Evolutionary conservation across 441 rosid species (phyloP).

Genomic region (Erodium texanum): DNA sequence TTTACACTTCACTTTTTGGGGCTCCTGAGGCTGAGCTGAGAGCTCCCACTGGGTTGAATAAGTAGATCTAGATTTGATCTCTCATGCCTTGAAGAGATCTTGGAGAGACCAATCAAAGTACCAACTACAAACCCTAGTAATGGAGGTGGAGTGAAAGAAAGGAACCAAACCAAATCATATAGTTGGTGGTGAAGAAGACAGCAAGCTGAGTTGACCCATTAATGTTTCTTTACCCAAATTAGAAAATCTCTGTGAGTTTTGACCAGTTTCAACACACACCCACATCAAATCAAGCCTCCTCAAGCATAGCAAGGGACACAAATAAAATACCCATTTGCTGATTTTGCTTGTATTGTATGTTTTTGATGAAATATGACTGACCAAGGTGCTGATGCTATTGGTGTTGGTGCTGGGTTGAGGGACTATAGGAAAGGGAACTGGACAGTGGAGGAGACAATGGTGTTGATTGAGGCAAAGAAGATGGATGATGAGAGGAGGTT

Average conservation of each 20-base stretch:
- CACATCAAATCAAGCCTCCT: no score
- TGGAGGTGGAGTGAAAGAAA: background rate
- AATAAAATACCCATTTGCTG: conserved; percentile 5
- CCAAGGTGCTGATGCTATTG: conserved; percentile 37
- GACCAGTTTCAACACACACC: conserved; percentile 14
- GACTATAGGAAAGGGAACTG: conserved; percentile 88
- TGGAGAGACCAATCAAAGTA: conserved; percentile 16
- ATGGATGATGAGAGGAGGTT: conserved; percentile 79
- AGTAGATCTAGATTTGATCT: conserved; percentile 35
- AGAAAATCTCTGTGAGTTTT: conserved; percentile 23
- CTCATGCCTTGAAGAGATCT: conserved; percentile 9
- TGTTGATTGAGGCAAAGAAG: conserved; percentile 72
- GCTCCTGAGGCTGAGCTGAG: conserved; percentile 8
- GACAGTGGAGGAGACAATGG: conserved; percentile 71
- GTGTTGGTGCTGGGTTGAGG: conserved; percentile 30
- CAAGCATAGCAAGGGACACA: no score
- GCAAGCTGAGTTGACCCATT: background rate
- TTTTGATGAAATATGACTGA: conserved; percentile 38
- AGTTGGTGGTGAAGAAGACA: background rate
- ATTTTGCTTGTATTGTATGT: conserved; percentile 26
- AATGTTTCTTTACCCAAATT: conserved; percentile 17
- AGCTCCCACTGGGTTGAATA: conserved; percentile 22
- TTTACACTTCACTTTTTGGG: conserved; percentile 10
- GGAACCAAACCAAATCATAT: no score
- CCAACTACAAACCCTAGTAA: background rate